Evolutionary conservation across 441 rosid species (phyloP), one percentile per base, ranked within the genome.

Genomic region (Raphanus hybrid): DNA sequence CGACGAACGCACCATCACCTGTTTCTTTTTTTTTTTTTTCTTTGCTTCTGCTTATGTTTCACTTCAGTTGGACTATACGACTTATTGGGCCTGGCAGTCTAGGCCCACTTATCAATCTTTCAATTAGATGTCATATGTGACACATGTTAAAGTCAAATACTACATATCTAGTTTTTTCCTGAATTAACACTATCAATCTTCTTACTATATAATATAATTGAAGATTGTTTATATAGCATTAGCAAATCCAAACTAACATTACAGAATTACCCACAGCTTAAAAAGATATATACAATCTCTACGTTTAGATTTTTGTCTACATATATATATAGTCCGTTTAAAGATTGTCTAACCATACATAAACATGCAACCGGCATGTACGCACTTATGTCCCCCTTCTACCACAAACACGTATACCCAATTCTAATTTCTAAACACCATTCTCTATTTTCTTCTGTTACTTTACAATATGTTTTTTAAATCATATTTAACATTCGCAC

Each of bases 361-460:
- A 61, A 69, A 63, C 75, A 76, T 76, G 70, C 75, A 39, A 70
- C 70, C 59, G 26, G 50, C 70, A 63, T 76, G 66, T 75, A 61
- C 63, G 79, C 68, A 60, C 52, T 60, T 70, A 16, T 60, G 64
- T 60, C 15, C 35, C 64, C 64, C 39, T 60, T 60, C 34, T 23
- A 23, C 63, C 26, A n/a, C 52, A 39, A 8, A 43, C 50, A 43
- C n/a, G 4, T 54, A 4, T 11, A 59, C 26, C 15, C 64, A 59
- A 58, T 10, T 59, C 35, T 59, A 59, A 59, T 11, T 59, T 59
- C 61, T 59, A 59, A 61, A 37, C 35, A 37, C 5, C 74, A 68
- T 75, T 59, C 59, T 67, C 18, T 29, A 60, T 27, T 27, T 60
- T 60, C 10, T 48, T 58, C 5, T 66, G 32, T 43, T 18, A 18